phyloP scores from a whole-genome alignment of 257 asterid species.

The Anisodus acutangulus region DNA sequence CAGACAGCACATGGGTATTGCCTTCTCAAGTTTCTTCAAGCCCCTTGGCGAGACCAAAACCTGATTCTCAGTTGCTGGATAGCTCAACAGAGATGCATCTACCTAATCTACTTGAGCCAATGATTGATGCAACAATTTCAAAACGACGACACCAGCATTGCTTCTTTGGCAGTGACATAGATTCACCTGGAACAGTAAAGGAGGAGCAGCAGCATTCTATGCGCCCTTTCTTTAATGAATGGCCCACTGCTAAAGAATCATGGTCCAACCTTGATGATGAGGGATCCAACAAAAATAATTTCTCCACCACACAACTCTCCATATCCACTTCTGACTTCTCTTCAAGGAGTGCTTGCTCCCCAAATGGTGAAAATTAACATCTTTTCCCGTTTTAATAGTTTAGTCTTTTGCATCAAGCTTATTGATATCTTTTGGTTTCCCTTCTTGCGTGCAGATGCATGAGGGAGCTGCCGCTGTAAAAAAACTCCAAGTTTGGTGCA shows the following conservation, averaged over 20 bases:
- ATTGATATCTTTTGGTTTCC: not conserved
- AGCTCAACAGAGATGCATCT: constrained; percentile 54
- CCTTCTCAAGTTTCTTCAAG: constrained; percentile 68
- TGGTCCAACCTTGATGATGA: constrained; percentile 76
- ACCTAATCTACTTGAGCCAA: constrained; percentile 53
- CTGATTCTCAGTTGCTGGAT: constrained; percentile 53
- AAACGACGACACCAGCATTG: constrained; percentile 73
- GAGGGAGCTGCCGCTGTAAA: constrained; percentile 42
- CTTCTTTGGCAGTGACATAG: constrained; percentile 63
- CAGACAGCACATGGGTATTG: constrained; percentile 64
- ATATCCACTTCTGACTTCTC: constrained; percentile 77
- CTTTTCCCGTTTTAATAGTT: not conserved
- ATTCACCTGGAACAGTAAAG: constrained; percentile 54
- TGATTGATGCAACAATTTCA: constrained; percentile 48
- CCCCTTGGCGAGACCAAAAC: constrained; percentile 54
- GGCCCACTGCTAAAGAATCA: constrained; percentile 81
- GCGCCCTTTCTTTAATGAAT: constrained; percentile 86
- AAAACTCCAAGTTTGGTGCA: constrained; percentile 33
- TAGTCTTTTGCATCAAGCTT: not conserved
- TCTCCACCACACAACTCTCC: constrained; percentile 82
- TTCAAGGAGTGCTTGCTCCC: constrained; percentile 56
- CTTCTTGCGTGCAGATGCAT: constrained; percentile 52
- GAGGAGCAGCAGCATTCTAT: constrained; percentile 76
- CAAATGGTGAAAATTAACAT: constrained; percentile 60
- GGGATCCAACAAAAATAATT: constrained; percentile 58